Conservation (phyloP, 2,329 filamentous ascomycete species). For the Aaosphaeria arxii region DNA sequence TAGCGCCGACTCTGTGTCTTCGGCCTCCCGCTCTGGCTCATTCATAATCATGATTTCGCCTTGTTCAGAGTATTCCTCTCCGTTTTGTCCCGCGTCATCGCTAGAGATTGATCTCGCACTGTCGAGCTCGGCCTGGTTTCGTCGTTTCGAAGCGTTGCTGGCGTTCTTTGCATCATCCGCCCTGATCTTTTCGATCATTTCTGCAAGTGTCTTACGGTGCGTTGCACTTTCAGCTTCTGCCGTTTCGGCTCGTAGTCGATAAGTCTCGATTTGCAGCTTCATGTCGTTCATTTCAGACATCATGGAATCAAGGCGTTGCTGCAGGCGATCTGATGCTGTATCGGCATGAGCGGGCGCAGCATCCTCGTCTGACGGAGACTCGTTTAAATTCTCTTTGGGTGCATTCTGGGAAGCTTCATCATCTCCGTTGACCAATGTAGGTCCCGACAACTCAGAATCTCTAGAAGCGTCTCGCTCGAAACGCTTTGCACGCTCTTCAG, state of each 20-base stretch:
- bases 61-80: conserved; percentile 25
- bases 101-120: conserved; percentile 5
- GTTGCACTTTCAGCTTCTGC: conserved; percentile 75
- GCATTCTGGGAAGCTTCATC: conserved; percentile 8
- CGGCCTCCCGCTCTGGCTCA: conserved; percentile 22
- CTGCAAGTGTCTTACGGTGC: conserved; percentile 71
- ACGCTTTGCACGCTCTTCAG: conserved; percentile 75
- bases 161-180: conserved; percentile 57
- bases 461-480: conserved; percentile 61
- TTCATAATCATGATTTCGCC: conserved; percentile 37
- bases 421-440: conserved; percentile 15
- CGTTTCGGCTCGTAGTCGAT: conserved; percentile 71
- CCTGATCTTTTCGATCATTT: conserved; percentile 84
- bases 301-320: conserved; percentile 73
- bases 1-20: conserved; percentile 18
- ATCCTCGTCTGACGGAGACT: conserved; percentile 17
- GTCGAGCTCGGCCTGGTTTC: conserved; percentile 22
- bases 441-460: conserved; percentile 32
- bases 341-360: conserved; percentile 23
- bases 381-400: conserved; percentile 1
- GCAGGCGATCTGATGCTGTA: conserved; percentile 50
- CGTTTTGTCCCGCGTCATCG: conserved; percentile 13
- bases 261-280: conserved; percentile 74
- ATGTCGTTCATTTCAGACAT: conserved; percentile 77
- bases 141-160: conserved; percentile 23